Base-by-base conservation (phyloP, 2,329 filamentous ascomycete genomes). In the Alternaria triticina region DNA sequence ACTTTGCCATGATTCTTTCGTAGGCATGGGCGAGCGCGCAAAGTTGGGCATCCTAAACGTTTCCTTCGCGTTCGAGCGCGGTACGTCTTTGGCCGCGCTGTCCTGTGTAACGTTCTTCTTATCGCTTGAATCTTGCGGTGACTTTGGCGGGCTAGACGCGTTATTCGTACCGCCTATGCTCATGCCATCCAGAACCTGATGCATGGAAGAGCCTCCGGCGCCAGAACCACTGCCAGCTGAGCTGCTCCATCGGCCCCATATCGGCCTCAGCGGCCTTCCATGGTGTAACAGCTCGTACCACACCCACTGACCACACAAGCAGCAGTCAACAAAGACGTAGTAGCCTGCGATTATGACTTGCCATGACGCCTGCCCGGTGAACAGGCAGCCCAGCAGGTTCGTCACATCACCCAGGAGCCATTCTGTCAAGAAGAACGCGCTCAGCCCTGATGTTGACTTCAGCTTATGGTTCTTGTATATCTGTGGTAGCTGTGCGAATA, bases 401-500 rank as follows among this genome's bases (percentile, higher is more conserved):
- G 86, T 85, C 57, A 87, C 68, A 76, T 91, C 89, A 49, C 89
- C 89, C 30, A 90, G 74, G 69, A 88, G 85, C 89, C 89, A 91
- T 77, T 89, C 88, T 3, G 86, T 81, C 51, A 91, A 79, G 75
- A 91, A 91, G 74, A 87, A 89, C 61, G 89, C 85, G 5, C 87
- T 90, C 40, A 91, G 75, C 0, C 89, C 89, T 1, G 88, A 88
- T 0, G 89, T 90, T 12, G 88, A 90, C 71, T 88, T 84, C 20
- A 90, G 76, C 56, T 83, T 83, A 74, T 88, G 87, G 74, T 91
- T 91, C 81, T 90, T 90, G 80, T 87, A 89, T 66, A 91, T 90
- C 72, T 91, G 89, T 2, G 89, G 89, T 27, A 91, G 81, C 75
- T 91, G 89, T 12, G 89, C 89, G 74, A 90, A 91, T 3, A 91